Percentiles rank a stretch among this genome's conserved stretches.
phyloP scores from a whole-genome alignment of 208 protist genomes.

The Leishmania amazonensis region DNA sequence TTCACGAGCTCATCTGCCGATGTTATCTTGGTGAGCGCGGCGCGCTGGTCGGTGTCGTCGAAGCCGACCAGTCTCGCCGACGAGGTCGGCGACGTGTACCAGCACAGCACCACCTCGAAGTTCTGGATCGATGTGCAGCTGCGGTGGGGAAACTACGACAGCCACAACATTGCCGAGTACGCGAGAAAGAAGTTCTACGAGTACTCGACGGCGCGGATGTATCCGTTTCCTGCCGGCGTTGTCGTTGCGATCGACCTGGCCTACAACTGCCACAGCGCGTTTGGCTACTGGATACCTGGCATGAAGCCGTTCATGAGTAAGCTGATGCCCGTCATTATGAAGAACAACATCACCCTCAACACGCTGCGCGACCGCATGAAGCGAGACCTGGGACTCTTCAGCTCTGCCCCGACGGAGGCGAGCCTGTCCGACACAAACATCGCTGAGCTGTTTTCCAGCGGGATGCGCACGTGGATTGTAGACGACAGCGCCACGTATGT shows the following conservation, averaged over 20 bases:
- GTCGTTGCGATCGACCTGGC: conserved; percentile 99
- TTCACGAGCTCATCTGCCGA: conserved; percentile 96
- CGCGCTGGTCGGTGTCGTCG: conserved; percentile 95
- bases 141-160: conserved; percentile 99
- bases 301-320: conserved; percentile 98
- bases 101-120: conserved; percentile 92
- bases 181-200: conserved; percentile 99
- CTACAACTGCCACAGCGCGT: conserved; percentile 99
- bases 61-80: conserved; percentile 87
- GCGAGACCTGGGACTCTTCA: conserved; percentile 99
- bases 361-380: conserved; percentile 99
- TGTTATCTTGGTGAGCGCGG: conserved; percentile 96
- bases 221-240: conserved; percentile 99
- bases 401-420: conserved; percentile 99
- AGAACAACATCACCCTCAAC: conserved; percentile 99
- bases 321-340: conserved; percentile 99
- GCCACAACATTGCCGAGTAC: conserved; percentile 99
- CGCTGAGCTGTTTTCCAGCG: conserved; percentile 99
- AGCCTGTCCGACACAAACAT: conserved; percentile 99
- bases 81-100: conserved; percentile 78
- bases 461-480: conserved; percentile 99
- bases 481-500: conserved; percentile 99
- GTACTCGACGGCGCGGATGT: conserved; percentile 99
- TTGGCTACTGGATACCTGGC: conserved; percentile 99
- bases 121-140: conserved; percentile 99